phyloP scores from a whole-genome alignment of 1,284 basidiomycete species.

The Phenoliferia sp. region DNA sequence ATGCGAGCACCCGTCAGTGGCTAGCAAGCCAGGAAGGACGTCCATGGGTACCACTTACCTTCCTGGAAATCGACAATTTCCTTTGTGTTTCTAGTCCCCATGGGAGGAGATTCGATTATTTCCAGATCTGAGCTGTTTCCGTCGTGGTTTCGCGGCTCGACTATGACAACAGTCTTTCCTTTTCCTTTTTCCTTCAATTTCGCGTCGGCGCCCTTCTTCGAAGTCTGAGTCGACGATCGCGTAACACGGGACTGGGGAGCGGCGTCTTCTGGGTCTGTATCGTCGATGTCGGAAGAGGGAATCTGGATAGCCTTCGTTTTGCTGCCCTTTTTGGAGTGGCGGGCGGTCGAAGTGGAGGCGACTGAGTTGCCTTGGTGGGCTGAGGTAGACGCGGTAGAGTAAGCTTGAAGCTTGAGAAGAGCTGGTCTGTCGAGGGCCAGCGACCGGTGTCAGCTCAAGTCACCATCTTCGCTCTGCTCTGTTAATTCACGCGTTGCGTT shows the following conservation, averaged over 20 bases:
- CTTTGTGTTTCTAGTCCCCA: too few species aligned
- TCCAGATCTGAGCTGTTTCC: conserved; percentile 20
- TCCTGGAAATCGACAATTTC: too few species aligned
- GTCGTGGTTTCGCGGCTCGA: neutral
- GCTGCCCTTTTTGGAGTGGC: neutral
- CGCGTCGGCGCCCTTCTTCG: neutral
- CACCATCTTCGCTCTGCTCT: too few species aligned
- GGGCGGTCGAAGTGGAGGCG: neutral
- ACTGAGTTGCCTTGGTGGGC: neutral
- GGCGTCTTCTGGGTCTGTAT: neutral
- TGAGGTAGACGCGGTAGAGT: neutral
- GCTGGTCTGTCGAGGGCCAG: conserved; percentile 7
- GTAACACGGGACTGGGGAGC: neutral
- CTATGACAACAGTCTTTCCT: neutral
- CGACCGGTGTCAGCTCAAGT: too few species aligned
- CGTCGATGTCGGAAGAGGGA: neutral
- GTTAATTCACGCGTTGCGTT: neutral
- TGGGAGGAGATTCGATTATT: conserved; percentile 8
- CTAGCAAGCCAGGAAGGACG: neutral
- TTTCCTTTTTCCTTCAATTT: neutral
- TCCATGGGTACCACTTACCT: too few species aligned
- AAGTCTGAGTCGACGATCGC: neutral
- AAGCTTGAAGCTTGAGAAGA: conserved; percentile 8
- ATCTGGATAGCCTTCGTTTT: neutral
- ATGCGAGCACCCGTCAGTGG: too few species aligned